Base-by-base conservation (phyloP, 2,329 filamentous ascomycete genomes). In the Diplodia seriata region DNA sequence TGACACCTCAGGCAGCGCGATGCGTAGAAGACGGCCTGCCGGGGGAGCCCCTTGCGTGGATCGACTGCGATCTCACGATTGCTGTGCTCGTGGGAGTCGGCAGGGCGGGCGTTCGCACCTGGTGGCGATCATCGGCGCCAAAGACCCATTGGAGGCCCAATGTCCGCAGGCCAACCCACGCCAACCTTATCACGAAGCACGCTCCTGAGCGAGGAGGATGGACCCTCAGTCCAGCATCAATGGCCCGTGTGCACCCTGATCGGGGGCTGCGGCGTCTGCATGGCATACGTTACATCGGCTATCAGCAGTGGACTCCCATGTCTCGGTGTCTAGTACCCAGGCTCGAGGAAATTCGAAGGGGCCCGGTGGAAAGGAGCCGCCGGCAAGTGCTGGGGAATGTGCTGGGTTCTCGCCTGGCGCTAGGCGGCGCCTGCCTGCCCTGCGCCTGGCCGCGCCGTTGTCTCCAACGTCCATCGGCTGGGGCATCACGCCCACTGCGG, bases 21-120 rank as follows among this genome's bases (percentile, higher is more conserved):
- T 4, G 9, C 29, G 59, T 12, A 12, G 33, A 29, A 20, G 59
- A 31, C 4, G 15, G 15, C 50, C 38, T 38, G 36, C 7, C 11
- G 36, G 36, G 36, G 8, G 36, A 38, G 36, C 36, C 49, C 57
- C 57, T 62, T 62, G 59, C 59, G 59, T 63, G 50, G 59, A 63
- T 63, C 43, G 47, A 18, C 26, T 49, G 57, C 57, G 40, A 51
- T 63, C 59, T 38, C 59, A 33, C 40, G 29, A 23, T 38, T 49
- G 56, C 26, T 31, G 56, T 61, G 26, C 40, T 18, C 26, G 36
- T 47, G 56, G 56, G 56, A 31, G 56, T 49, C 40, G 54, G 54
- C 18, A 56, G 53, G 29, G 31, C 18, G 53, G 53, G 43, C 43
- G 23, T 49, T 38, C 56, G 38, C 56, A 49, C 56, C 56, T 61